Evolutionary conservation across 2,329 filamentous ascomycete species (phyloP).

Genomic region (Pseudopyrenochaeta lycopersici): DNA sequence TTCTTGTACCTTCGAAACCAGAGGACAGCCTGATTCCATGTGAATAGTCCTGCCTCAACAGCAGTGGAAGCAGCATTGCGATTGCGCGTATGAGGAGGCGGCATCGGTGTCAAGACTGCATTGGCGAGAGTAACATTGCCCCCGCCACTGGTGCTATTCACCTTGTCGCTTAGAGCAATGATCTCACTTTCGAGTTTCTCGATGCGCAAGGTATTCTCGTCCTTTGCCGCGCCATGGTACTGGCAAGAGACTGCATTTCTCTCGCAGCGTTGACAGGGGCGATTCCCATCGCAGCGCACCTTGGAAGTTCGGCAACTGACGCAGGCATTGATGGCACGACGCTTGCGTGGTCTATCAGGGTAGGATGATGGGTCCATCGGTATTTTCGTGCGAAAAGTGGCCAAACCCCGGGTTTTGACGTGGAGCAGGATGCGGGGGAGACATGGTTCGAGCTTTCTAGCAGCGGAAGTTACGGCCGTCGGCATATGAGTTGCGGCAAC

Average conservation of each 20-base stretch:
- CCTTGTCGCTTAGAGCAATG: slow-evolving; percentile 19
- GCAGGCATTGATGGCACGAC: slow-evolving; percentile 46
- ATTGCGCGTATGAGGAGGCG: not conserved
- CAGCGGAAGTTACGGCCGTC: not conserved
- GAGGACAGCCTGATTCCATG: slow-evolving; percentile 33
- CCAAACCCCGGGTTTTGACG: not conserved
- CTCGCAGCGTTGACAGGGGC: slow-evolving; percentile 42
- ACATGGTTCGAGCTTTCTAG: not conserved
- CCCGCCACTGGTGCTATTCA: slow-evolving; percentile 1
- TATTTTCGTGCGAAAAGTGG: slow-evolving; percentile 22
- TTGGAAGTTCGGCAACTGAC: slow-evolving; percentile 41
- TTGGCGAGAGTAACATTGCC: not conserved
- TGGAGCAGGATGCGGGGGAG: not conserved
- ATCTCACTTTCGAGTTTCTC: slow-evolving; percentile 41
- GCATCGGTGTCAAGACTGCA: not conserved
- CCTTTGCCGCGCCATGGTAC: slow-evolving; percentile 37
- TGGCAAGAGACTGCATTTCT: slow-evolving; percentile 33
- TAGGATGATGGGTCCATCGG: slow-evolving; percentile 20
- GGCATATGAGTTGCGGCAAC: too few relatives aligned
- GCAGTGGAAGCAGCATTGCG: slow-evolving; percentile 22
- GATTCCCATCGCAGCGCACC: slow-evolving; percentile 42
- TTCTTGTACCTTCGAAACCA: slow-evolving; percentile 35
- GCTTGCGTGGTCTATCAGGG: slow-evolving; percentile 38
- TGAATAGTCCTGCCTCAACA: slow-evolving; percentile 34
- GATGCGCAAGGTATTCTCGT: slow-evolving; percentile 32